Base-by-base conservation (phyloP, 805 yeast species). In the Wickerhamiella parazyma region DNA sequence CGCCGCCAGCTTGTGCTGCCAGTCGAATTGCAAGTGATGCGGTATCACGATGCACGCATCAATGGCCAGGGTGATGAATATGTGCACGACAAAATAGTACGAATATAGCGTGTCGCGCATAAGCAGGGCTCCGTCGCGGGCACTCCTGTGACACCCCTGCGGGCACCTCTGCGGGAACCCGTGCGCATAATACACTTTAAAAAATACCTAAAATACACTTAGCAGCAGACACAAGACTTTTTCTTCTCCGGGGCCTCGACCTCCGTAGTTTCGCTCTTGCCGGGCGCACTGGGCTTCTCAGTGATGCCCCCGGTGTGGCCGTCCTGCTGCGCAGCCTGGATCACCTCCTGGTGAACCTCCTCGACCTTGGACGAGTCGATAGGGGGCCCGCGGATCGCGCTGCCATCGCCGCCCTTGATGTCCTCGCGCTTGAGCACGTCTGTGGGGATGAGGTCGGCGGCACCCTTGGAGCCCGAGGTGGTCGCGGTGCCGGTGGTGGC, bases 11-110 rank as follows among this genome's bases (percentile, higher is more conserved):
- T 26, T 33, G 26, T 61, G 58, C 50, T 85, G 85, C 34, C 78
- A 45, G 6, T 57, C 57, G 17, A 69, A 59, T 49, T 66, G 70
- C 53, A 66, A 70, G 19, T 62, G 53, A 6, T 55, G 49, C 0
- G 93, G 91, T 14, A 86, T 60, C 3, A 79, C 78, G 39, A 83
- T 70, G 2, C 80, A 67, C 10, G 86, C 72, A 58, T 87, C 97
- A 43, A 89, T 71, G 33, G 81, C 59, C 2, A 83, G 47, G 0
- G 95, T 80, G 54, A 84, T 73, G 11, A 87, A 80, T 17, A 82
- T 71, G 55, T 87, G 96, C 6, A 80, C 43, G 2, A 79, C 48
- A 52, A 58, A 61, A 47, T 59, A 61, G 12, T 44, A 49, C 3
- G 54, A 50, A 44, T 61, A 61, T 47, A 58, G 41, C 29, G 12